phyloP scores from a whole-genome alignment of 129 eudicot genomes.

The carrot (Daucus carota) region DNA sequence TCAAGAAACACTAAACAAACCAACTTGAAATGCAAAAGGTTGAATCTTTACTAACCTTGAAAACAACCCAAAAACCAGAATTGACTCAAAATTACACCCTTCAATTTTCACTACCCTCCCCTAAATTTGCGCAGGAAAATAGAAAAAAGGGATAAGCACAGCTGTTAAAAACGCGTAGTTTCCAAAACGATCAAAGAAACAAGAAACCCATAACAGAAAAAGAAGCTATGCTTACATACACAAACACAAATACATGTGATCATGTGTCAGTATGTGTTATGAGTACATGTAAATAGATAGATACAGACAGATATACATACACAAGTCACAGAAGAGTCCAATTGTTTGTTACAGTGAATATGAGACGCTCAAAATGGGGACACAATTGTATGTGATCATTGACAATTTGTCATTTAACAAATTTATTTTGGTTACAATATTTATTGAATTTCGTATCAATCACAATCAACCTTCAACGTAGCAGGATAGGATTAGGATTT shows the following conservation, averaged over 20 bases:
- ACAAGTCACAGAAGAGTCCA: neutral
- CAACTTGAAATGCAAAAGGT: neutral
- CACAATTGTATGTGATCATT: neutral
- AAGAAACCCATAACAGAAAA: constrained; percentile 22
- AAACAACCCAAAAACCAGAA: constrained; percentile 9
- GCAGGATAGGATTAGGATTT: neutral
- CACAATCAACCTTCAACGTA: neutral
- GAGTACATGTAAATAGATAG: neutral
- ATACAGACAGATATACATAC: neutral
- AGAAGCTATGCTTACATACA: neutral
- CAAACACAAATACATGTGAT: constrained; percentile 4
- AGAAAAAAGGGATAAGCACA: constrained; percentile 7
- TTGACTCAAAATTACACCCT: neutral
- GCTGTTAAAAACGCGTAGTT: constrained; percentile 4
- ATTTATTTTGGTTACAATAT: neutral
- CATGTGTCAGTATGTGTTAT: neutral
- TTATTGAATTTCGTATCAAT: neutral
- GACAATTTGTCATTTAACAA: neutral
- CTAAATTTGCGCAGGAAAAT: neutral
- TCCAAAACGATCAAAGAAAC: constrained; percentile 2
- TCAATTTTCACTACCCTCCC: neutral
- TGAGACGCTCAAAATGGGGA: constrained; percentile 10
- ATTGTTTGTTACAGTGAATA: constrained; percentile 2
- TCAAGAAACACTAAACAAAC: neutral
- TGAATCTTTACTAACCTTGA: constrained; percentile 12